Evolutionary conservation across 2,329 filamentous ascomycete species (phyloP), one percentile per base, ranked within the genome.

Genomic region (Phyllachora maydis): DNA sequence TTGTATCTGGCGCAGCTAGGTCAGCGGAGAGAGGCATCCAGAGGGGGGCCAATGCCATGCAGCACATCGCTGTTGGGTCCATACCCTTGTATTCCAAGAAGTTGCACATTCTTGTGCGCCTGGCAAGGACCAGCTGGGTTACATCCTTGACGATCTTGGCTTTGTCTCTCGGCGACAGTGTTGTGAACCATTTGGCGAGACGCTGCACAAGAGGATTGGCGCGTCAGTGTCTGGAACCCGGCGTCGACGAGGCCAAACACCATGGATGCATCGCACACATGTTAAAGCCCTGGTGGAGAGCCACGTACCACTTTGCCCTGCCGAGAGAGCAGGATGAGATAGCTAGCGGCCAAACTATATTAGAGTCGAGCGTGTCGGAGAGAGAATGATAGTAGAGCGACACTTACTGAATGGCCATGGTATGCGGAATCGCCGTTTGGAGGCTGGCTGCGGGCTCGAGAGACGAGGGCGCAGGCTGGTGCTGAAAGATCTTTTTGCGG

Each of bases 111-210:
- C 88, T 81, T 29, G 88, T 95, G 43, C 88, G 70, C 37, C 88
- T 70, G 32, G 88, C 88, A 36, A 98, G 72, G 37, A 98, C 88
- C 23, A 95, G 76, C 54, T 95, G 88, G 30, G 88, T 82, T 41
- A 98, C 88, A 61, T 98, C 88, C 54, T 98, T 98, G 64, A 98
- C 85, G 46, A 98, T 95, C 65, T 98, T 98, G 53, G 85, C 88
- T 59, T 98, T 98, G 46, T 98, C 88, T 54, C 76, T 93, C 33
- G 88, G 88, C 17, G 85, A 92, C 32, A 98, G 65, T 10, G 88
- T 98, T 26, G 83, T 91, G 56, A 98, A 98, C 88, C 88, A 98
- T 59, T 98, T 98, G 37, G 88, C 88, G 27, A 98, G 73, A 45
- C 88, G 83, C 88, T 98, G 54, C 27, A 33, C n/a, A n/a, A n/a